Conservation (phyloP, 2,329 filamentous ascomycete species). For the Diaporthe batatas region DNA sequence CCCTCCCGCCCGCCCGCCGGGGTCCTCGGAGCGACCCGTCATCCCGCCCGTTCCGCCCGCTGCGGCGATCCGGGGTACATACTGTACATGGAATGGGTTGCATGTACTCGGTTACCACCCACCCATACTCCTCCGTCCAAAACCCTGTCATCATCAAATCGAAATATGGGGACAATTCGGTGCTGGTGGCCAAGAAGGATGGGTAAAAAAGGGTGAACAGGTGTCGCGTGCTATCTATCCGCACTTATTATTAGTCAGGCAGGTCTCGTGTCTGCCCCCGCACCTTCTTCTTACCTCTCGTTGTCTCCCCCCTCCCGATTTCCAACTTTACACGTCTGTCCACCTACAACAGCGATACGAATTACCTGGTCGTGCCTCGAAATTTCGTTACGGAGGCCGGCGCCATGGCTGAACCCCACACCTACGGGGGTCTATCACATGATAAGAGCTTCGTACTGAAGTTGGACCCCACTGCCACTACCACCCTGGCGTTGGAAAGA, state of each 20-base stretch:
- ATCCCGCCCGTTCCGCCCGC: conserved; percentile 12
- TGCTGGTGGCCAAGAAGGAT: neutral
- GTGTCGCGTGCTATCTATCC: neutral
- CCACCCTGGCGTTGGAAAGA: neutral
- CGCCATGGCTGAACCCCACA: neutral
- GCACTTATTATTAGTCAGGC: neutral
- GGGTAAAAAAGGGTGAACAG: too few relatives aligned
- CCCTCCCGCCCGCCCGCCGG: neutral
- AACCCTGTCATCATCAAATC: conserved; percentile 4
- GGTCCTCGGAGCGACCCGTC: conserved; percentile 17
- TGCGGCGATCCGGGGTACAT: conserved; percentile 7
- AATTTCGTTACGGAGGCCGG: neutral
- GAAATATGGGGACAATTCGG: neutral
- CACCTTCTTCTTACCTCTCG: neutral
- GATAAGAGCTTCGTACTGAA: neutral
- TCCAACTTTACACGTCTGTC: neutral
- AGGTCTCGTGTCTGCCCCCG: neutral
- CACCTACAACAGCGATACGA: neutral
- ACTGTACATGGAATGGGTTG: too few relatives aligned
- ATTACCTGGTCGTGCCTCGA: neutral
- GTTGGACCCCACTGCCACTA: conserved; percentile 1
- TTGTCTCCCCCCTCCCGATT: neutral
- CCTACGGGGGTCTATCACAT: too few relatives aligned
- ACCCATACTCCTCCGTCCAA: neutral
- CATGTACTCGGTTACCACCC: neutral